These are phyloP conservation scores for Aquilaria yunnanensis DNA, from an alignment of 345 rosid genomes.

Conservation along the genomic window DNA sequence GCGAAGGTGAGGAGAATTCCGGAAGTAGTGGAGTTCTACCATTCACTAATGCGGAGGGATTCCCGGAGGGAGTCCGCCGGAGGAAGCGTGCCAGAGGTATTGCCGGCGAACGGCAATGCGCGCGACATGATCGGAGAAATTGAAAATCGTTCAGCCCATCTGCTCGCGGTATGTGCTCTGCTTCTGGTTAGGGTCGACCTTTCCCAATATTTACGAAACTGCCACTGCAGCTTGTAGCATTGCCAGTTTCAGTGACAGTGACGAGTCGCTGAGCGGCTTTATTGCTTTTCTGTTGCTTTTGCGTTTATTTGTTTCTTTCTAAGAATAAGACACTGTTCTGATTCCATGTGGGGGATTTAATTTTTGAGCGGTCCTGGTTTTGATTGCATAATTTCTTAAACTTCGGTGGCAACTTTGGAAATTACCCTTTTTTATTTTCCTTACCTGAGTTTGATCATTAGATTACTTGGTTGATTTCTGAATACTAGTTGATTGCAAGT, in stretches of 20 bases:
- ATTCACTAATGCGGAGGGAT: conserved; percentile 89
- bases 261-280: conserved; percentile 21
- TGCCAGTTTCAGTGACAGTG: conserved; percentile 9
- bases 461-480: background rate
- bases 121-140: conserved; percentile 99
- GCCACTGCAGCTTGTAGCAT: conserved; percentile 23
- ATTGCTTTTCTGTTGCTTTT: conserved; percentile 15
- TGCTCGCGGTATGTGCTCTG: conserved; percentile 67
- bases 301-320: conserved; percentile 17
- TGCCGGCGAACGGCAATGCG: conserved; percentile 48
- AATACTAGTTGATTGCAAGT: background rate
- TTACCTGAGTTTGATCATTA: background rate
- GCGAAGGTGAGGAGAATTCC: conserved; percentile 87
- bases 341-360: conserved; percentile 10
- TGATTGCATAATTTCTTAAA: background rate
- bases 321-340: conserved; percentile 29
- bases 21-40: conserved; percentile 97
- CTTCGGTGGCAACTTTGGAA: conserved; percentile 14
- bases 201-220: conserved; percentile 25
- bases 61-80: conserved; percentile 65
- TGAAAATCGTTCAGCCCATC: conserved; percentile 89
- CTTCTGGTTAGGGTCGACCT: conserved; percentile 10
- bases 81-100: conserved; percentile 30
- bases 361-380: background rate
- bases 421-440: background rate